Evolutionary conservation across 495 filamentous ascomycete species (phyloP).

Genomic region (Tuber calosporum): DNA sequence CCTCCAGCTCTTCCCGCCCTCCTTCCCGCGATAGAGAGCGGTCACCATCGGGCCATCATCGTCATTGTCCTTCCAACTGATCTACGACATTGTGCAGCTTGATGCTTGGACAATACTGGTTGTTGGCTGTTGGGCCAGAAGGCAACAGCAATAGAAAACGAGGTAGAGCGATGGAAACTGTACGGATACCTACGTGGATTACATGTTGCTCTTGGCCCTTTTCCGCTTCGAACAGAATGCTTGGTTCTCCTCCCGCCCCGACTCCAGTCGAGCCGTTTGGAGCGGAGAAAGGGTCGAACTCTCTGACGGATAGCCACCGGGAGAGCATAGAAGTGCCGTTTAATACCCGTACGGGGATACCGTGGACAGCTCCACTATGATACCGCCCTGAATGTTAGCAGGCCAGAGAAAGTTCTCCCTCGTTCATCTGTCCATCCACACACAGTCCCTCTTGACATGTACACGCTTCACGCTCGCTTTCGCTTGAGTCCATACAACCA

Average conservation of each 20-base stretch:
- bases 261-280: background rate
- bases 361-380: background rate
- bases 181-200: constrained; percentile 1
- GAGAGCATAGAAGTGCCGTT: background rate
- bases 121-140: background rate
- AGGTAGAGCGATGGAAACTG: background rate
- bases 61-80: background rate
- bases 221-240: constrained; percentile 1
- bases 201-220: background rate
- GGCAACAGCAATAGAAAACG: background rate
- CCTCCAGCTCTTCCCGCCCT: background rate
- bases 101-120: background rate
- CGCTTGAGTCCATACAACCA: background rate
- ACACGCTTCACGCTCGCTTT: background rate
- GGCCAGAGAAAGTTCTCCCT: background rate
- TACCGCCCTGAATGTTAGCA: background rate
- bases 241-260: background rate
- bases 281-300: background rate
- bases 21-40: background rate
- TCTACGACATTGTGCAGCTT: constrained; percentile 1
- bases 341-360: background rate
- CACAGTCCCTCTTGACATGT: background rate
- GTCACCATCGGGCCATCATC: background rate
- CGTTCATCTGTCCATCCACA: background rate
- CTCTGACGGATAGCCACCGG: background rate